phyloP scores from a whole-genome alignment of 805 yeast species.

The Brettanomyces naardenensis region DNA sequence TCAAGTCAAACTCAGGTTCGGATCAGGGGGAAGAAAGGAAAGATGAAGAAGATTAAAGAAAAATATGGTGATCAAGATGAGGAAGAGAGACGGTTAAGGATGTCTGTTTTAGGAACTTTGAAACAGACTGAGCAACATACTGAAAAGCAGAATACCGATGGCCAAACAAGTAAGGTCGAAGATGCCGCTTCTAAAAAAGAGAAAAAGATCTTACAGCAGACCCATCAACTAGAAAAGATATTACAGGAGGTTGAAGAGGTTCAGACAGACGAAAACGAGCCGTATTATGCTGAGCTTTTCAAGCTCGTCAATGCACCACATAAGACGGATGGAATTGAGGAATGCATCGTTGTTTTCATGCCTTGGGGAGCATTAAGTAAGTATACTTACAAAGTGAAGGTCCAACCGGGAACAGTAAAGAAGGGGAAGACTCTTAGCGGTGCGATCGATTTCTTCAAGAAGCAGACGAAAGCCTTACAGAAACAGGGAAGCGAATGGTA shows the following conservation, averaged over 20 bases:
- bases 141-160: conserved; percentile 2
- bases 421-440: conserved; percentile 84
- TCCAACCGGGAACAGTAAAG: conserved; percentile 73
- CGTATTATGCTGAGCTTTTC: conserved; percentile 18
- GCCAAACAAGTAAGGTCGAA: not conserved
- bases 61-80: conserved; percentile 92
- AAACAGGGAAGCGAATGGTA: conserved; percentile 55
- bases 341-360: conserved; percentile 79
- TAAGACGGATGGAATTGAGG: conserved; percentile 43
- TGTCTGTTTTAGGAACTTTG: conserved; percentile 80
- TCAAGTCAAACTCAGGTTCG: conserved; percentile 27
- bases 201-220: conserved; percentile 23
- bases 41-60: conserved; percentile 69
- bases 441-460: conserved; percentile 48
- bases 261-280: conserved; percentile 26
- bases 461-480: conserved; percentile 19
- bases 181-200: conserved; percentile 11
- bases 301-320: conserved; percentile 36
- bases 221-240: conserved; percentile 24
- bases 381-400: conserved; percentile 72
- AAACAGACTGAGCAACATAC: conserved; percentile 39
- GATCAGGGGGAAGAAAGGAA: conserved; percentile 77
- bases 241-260: conserved; percentile 21
- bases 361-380: conserved; percentile 82
- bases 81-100: conserved; percentile 65